Conservation (phyloP, 306 rosid genomes). For the Fagus sylvatica region DNA sequence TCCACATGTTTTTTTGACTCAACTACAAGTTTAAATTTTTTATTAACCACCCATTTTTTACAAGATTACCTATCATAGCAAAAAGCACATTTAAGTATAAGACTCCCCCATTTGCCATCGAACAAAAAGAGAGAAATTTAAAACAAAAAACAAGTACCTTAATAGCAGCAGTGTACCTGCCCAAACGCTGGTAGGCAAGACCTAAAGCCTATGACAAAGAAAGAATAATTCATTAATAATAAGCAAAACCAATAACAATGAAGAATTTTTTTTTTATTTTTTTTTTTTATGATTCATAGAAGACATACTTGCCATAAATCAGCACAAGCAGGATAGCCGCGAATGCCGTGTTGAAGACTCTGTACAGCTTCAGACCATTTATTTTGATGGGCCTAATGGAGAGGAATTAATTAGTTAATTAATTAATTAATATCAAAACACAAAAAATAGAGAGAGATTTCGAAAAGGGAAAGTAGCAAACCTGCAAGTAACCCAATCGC, state of each 20-base stretch:
- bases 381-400: conserved; percentile 50
- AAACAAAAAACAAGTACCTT: conserved; percentile 46
- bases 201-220: conserved; percentile 65
- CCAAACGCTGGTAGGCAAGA: conserved; percentile 89
- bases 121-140: neutral
- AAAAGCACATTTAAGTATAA: no score
- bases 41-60: no score
- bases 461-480: conserved; percentile 9
- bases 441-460: neutral
- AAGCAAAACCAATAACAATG: conserved; percentile 6
- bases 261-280: neutral
- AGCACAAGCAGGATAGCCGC: conserved; percentile 78
- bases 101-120: no score
- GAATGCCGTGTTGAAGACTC: conserved; percentile 86
- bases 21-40: no score
- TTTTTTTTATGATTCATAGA: neutral
- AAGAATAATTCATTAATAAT: conserved; percentile 18
- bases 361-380: conserved; percentile 82
- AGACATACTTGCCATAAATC: conserved; percentile 79
- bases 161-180: conserved; percentile 87
- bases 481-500: conserved; percentile 86
- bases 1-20: neutral
- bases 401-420: neutral
- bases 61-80: no score
- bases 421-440: conserved; percentile 4